phyloP scores from a whole-genome alignment of 176 grass and related monocot genomes.

The Zoysia pacifica region DNA sequence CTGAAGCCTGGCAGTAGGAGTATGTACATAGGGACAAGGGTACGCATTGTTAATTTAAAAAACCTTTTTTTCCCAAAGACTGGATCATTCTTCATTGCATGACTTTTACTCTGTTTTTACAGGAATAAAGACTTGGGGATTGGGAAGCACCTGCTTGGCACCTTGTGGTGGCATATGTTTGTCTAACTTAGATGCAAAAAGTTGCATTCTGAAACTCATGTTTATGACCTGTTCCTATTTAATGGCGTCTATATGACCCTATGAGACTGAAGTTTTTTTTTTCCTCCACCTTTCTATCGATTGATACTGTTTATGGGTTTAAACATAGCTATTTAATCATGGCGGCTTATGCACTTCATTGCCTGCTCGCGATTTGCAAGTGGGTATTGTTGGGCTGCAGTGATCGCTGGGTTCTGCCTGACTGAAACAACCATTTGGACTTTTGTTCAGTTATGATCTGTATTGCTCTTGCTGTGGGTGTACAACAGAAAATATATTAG shows the following conservation, averaged over 20 bases:
- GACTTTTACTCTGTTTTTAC: constrained; percentile 21
- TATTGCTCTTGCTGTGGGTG: background rate
- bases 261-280: constrained; percentile 28
- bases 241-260: constrained; percentile 31
- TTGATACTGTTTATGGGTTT: constrained; percentile 33
- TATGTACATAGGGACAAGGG: constrained; percentile 52
- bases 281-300: background rate
- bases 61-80: background rate
- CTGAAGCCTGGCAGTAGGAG: background rate
- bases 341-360: background rate
- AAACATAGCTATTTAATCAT: constrained; percentile 24
- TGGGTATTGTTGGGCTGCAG: background rate
- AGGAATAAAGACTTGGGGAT: constrained; percentile 54
- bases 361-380: background rate
- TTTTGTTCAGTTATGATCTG: background rate
- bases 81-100: background rate
- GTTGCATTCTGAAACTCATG: constrained; percentile 44
- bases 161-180: constrained; percentile 37
- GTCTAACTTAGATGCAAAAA: constrained; percentile 47
- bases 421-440: background rate
- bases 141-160: constrained; percentile 49
- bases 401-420: background rate
- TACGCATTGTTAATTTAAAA: constrained; percentile 16
- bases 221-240: constrained; percentile 38
- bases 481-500: background rate